Conservation (phyloP, 257 asterid species). For the Nicotiana attenuata region DNA sequence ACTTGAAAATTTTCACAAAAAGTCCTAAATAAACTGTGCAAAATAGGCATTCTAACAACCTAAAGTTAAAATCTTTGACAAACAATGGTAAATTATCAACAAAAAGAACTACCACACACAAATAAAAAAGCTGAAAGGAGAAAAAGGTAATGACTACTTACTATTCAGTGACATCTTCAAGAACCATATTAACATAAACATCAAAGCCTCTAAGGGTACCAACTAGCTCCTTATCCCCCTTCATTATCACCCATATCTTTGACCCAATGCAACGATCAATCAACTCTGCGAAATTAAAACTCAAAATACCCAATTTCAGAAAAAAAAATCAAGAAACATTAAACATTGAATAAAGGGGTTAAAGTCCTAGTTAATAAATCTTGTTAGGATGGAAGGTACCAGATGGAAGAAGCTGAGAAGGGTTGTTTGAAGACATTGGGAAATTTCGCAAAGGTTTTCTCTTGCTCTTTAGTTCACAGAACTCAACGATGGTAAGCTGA, state of each 20-base stretch:
- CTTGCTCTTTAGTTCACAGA: not conserved
- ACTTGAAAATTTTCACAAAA: too few species aligned
- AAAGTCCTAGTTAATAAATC: not conserved
- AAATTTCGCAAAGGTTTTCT: not conserved
- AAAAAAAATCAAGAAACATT: not conserved
- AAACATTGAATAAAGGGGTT: not conserved
- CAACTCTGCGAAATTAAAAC: conserved; percentile 43
- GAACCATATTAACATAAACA: conserved; percentile 83
- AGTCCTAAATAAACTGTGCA: not conserved
- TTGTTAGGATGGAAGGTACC: conserved; percentile 24
- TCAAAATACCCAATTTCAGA: not conserved
- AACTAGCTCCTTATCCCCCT: conserved; percentile 84
- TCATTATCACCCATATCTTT: conserved; percentile 89
- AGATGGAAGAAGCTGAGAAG: conserved; percentile 79
- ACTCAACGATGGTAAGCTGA: not conserved
- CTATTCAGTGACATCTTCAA: conserved; percentile 86
- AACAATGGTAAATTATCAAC: not conserved
- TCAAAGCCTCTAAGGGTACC: conserved; percentile 85
- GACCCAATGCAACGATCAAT: conserved; percentile 85
- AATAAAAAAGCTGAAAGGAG: not conserved
- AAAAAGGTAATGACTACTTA: conserved; percentile 21
- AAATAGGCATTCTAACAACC: not conserved
- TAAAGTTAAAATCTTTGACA: not conserved
- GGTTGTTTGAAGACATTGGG: conserved; percentile 56
- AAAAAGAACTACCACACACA: not conserved